These are phyloP conservation scores for Astrocystis sublimbata DNA, from an alignment of 495 filamentous ascomycete genomes.

Conservation along the genomic window DNA sequence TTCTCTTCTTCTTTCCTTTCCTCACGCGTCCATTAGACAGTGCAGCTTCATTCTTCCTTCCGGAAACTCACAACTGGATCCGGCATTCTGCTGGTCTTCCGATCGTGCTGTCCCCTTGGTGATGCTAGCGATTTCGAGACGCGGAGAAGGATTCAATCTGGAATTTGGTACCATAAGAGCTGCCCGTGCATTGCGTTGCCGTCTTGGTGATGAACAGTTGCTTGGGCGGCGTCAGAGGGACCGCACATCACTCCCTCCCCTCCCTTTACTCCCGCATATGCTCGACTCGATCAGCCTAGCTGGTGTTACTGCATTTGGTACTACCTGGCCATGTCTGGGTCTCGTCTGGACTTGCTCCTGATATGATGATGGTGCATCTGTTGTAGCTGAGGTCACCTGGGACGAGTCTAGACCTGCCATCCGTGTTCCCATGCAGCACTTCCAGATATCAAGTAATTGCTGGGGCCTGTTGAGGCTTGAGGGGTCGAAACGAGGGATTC, in stretches of 20 bases:
- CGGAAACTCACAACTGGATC: conserved; percentile 47
- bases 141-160: conserved; percentile 68
- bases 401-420: background rate
- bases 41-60: conserved; percentile 69
- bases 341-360: background rate
- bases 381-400: background rate
- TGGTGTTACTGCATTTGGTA: background rate
- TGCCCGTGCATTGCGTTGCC: conserved; percentile 67
- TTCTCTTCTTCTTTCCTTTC: conserved; percentile 38
- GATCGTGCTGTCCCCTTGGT: conserved; percentile 64
- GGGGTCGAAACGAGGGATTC: background rate
- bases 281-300: background rate
- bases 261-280: background rate
- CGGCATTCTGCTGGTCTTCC: conserved; percentile 70
- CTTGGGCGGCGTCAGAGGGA: conserved; percentile 90
- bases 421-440: background rate
- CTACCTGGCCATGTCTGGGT: background rate
- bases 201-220: conserved; percentile 53
- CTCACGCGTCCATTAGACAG: conserved; percentile 83
- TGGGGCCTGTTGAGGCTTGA: no score
- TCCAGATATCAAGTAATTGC: background rate
- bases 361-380: background rate
- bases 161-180: conserved; percentile 84
- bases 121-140: conserved; percentile 75
- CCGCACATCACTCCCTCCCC: conserved; percentile 56